Base-by-base conservation (phyloP, 2,329 filamentous ascomycete genomes). In the Ophiostoma fasciatum region DNA sequence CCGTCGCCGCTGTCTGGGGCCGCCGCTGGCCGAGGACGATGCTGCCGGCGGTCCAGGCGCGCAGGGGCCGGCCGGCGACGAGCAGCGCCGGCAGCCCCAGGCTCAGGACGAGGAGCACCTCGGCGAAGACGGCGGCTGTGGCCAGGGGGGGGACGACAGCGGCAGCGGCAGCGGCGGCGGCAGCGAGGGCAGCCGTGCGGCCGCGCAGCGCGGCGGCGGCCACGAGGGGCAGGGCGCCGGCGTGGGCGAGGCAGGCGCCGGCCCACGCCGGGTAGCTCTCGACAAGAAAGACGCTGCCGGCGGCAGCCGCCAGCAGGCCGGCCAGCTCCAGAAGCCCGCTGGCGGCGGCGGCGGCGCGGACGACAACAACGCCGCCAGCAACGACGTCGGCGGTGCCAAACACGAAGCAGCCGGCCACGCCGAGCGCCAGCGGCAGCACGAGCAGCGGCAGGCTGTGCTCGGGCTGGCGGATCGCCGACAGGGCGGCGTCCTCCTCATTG, bases 191-290 rank as follows among this genome's bases (percentile, higher is more conserved):
- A 1, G 49, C 50, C 4, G 49, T 47, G 25, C 47, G 40, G 31
- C 50, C 52, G 13, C 46, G 42, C 15, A 54, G 32, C 37, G 55
- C 49, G 35, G 50, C 54, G 8, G 48, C 49, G 2, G 50, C 47
- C 26, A 56, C 42, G 25, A 54, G 45, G 7, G 51, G 47, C 28
- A 54, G 42, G n/a, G 49, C 51, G 14, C 48, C 48, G 8, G 54
- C 51, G 31, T 56, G 55, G 10, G 51, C 53, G 11, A 57, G 47
- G 4, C 54, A 51, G 4, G 53, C 49, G 3, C 53, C 53, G 2
- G 51, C 48, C 46, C 44, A 53, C 39, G 45, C 43, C 2, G 54
- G 54, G 31, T 51, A 54, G 31, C 49, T 55, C 43, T 57, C 53
- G 5, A 57, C 45, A 2, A 54, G 42, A 29, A 48, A 54, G 8